Conservation (phyloP, 805 yeast species). For the Danielia reshetovae region DNA sequence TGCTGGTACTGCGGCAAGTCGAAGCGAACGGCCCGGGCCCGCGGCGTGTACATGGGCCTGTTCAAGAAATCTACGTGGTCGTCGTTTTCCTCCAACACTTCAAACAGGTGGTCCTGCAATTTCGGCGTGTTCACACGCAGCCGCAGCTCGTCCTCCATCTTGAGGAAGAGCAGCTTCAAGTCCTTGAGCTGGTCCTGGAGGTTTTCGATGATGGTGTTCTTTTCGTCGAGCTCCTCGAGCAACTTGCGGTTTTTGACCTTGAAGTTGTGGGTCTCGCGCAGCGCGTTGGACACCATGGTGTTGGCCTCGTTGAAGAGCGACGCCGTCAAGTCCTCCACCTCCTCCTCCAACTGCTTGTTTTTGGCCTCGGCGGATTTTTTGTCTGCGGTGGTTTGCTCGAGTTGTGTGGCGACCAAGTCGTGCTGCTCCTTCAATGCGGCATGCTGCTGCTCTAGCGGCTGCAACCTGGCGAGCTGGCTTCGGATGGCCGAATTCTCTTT, state of each 20-base stretch:
- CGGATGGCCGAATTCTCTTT: constrained; percentile 23
- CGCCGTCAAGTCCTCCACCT: constrained; percentile 76
- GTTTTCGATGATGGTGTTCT: constrained; percentile 60
- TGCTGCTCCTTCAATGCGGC: neutral
- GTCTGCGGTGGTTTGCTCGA: constrained; percentile 20
- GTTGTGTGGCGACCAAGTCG: too few species aligned
- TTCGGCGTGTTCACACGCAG: constrained; percentile 15
- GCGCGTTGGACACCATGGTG: constrained; percentile 76
- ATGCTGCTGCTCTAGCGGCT: neutral
- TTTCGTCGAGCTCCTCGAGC: constrained; percentile 54
- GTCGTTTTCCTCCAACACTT: neutral
- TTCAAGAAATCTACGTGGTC: constrained; percentile 11
- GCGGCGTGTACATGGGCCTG: constrained; percentile 33
- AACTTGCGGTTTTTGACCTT: constrained; percentile 58
- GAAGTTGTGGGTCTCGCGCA: constrained; percentile 57
- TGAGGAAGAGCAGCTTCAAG: constrained; percentile 56
- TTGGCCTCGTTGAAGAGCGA: constrained; percentile 82
- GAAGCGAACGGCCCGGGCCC: constrained; percentile 35
- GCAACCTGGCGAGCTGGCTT: neutral
- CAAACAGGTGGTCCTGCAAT: neutral
- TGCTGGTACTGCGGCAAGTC: constrained; percentile 41
- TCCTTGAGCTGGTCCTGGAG: constrained; percentile 65
- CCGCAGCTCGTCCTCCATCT: constrained; percentile 43
- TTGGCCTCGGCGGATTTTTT: constrained; percentile 55
- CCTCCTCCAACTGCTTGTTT: constrained; percentile 57